These are phyloP conservation scores for Metschnikowia cubensis DNA, from an alignment of 805 yeast species.

Conservation along the genomic window DNA sequence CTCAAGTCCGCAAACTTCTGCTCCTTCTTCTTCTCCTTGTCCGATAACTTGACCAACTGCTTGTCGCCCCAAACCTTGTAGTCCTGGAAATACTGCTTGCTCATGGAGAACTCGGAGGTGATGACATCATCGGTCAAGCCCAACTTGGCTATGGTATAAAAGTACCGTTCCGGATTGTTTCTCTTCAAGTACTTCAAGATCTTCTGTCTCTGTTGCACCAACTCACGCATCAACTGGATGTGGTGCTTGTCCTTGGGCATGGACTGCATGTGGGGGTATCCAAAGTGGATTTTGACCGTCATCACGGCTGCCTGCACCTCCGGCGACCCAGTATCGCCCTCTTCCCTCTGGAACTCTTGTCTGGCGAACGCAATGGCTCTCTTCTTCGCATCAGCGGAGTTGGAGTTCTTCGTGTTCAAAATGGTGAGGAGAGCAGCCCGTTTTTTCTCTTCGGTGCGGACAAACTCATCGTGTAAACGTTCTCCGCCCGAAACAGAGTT, in stretches of 20 bases:
- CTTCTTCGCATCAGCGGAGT: constrained; percentile 51
- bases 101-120: constrained; percentile 76
- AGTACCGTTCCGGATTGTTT: constrained; percentile 77
- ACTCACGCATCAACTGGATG: constrained; percentile 67
- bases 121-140: constrained; percentile 83
- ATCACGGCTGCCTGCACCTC: constrained; percentile 94
- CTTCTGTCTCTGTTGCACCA: constrained; percentile 87
- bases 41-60: constrained; percentile 49
- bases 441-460: constrained; percentile 47
- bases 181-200: constrained; percentile 77
- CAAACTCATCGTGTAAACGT: constrained; percentile 26
- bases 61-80: constrained; percentile 76
- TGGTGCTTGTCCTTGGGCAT: constrained; percentile 70
- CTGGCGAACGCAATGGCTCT: constrained; percentile 63
- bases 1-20: constrained; percentile 29
- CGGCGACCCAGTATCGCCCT: constrained; percentile 91
- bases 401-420: constrained; percentile 68
- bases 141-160: constrained; percentile 78
- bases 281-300: constrained; percentile 74
- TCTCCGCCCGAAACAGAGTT: constrained; percentile 29
- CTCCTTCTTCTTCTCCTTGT: constrained; percentile 30
- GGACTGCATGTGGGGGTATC: constrained; percentile 65
- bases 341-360: constrained; percentile 74
- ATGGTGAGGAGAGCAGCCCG: constrained; percentile 69
- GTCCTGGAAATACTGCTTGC: constrained; percentile 72